Conservation (phyloP, 2,329 filamentous ascomycete species). For the Xylariaceae sp. region DNA sequence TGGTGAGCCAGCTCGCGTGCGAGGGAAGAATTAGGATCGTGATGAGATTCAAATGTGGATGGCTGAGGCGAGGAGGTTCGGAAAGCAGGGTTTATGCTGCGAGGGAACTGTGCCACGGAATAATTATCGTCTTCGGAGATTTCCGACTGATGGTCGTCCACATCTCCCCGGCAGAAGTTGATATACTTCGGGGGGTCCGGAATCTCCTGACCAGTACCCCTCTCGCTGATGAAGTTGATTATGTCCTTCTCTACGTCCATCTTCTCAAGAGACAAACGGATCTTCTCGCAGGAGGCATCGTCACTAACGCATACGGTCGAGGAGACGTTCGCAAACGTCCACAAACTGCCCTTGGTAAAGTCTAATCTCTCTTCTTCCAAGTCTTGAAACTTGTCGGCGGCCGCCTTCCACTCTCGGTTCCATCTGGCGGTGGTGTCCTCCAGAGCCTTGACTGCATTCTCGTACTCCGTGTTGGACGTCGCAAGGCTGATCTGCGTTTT, state of each 20-base stretch:
- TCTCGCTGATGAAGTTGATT: slow-evolving; percentile 80
- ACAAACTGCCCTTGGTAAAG: slow-evolving; percentile 96
- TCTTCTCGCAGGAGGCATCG: slow-evolving; percentile 94
- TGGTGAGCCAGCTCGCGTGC: slow-evolving; percentile 69
- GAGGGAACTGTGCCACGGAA: slow-evolving; percentile 92
- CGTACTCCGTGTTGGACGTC: slow-evolving; percentile 89
- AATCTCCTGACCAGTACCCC: slow-evolving; percentile 93
- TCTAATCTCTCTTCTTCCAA: slow-evolving; percentile 96
- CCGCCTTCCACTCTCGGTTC: slow-evolving; percentile 98
- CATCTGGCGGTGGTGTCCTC: slow-evolving; percentile 94
- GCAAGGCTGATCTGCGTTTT: slow-evolving; percentile 97
- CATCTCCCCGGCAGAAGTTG: slow-evolving; percentile 93
- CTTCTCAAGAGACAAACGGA: slow-evolving; percentile 87
- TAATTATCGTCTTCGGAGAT: slow-evolving; percentile 83
- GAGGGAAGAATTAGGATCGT: slow-evolving; percentile 78
- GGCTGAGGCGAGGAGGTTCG: slow-evolving; percentile 95
- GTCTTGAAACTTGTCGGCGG: slow-evolving; percentile 98
- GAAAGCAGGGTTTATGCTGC: slow-evolving; percentile 94
- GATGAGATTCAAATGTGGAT: slow-evolving; percentile 88
- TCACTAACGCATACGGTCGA: slow-evolving; percentile 98
- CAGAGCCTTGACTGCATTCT: slow-evolving; percentile 86
- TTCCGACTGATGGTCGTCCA: slow-evolving; percentile 75
- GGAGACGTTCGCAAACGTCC: slow-evolving; percentile 96
- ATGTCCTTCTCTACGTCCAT: slow-evolving; percentile 99
- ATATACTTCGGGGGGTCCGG: slow-evolving; percentile 97